Evolutionary conservation across 371 early-diverging fungal genomes (phyloP), one percentile per base, ranked within the genome.

Genomic region (Lichtheimia corymbifera): DNA sequence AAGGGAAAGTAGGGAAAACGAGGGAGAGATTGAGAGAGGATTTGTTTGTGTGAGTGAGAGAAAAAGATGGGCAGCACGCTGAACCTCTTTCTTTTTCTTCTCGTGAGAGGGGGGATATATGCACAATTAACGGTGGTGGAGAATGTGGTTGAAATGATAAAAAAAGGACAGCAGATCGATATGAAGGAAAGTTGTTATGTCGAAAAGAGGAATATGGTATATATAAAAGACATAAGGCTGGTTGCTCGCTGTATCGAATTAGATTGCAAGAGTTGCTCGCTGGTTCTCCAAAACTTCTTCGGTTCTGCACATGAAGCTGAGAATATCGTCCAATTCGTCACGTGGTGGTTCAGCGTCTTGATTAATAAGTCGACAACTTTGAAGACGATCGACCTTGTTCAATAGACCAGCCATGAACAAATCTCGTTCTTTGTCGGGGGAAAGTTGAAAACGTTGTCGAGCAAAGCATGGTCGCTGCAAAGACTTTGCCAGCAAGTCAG

Each of bases 401-500:
- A 70, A 71, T n/a, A 72, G 49, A 47, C 65, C 53, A 53, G 56
- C 63, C 51, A 67, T 64, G 55, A 71, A 71, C n/a, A 71, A 22
- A 41, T 64, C 65, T 15, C 65, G 64, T 50, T 71, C 72, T 50
- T 67, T 67, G n/a, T 55, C 47, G 4, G 59, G 53, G 6, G 71
- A 58, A 15, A 66, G 58, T 28, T 58, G 51, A 30, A 58, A 71
- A 4, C 71, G 71, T 55, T 71, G 71, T 47, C 63, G 50, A 47
- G 49, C 62, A 55, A 64, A 61, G 4, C 59, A 42, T n/a, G 74
- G 78, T n/a, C 76, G 71, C 49, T 75, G 15, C 12, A 75, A 40
- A 0, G 76, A 75, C 65, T 83, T 80, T 71, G 71, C 77, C 62
- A 84, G 71, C 62, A 82, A 73, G 66, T 84, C 82, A n/a, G 76